phyloP scores from a whole-genome alignment of 225 moss, liverwort and hornwort genomes.

The Ulota crispa region DNA sequence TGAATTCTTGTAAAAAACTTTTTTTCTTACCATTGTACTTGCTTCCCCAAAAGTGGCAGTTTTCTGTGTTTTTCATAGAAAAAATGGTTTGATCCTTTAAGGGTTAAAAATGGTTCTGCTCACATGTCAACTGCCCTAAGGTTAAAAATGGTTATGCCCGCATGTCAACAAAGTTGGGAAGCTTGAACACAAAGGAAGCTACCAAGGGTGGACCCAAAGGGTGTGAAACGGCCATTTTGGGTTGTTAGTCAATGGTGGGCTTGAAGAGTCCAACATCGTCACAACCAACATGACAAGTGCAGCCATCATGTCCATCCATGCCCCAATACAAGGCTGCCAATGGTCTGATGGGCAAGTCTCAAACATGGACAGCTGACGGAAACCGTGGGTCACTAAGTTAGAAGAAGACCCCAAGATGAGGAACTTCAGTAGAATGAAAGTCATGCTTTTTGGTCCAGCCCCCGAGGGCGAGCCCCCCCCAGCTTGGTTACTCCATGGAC shows the following conservation, averaged over 20 bases:
- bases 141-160: no score
- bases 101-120: no score
- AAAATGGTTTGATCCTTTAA: no score
- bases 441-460: neutral
- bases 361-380: neutral
- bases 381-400: neutral
- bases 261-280: neutral
- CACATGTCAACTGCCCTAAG: no score
- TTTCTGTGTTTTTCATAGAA: no score
- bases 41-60: no score
- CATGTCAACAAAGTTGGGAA: no score
- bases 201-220: no score
- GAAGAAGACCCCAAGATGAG: neutral
- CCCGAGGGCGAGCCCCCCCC: neutral
- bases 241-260: neutral
- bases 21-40: no score
- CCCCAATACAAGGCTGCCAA: neutral
- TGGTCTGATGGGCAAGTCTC: neutral
- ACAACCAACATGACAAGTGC: neutral
- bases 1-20: no score
- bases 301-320: neutral
- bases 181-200: no score
- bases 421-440: neutral
- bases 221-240: no score
- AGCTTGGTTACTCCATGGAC: neutral